phyloP scores from a whole-genome alignment of 352 stramenopile species.

The Peronospora belbahrii region DNA sequence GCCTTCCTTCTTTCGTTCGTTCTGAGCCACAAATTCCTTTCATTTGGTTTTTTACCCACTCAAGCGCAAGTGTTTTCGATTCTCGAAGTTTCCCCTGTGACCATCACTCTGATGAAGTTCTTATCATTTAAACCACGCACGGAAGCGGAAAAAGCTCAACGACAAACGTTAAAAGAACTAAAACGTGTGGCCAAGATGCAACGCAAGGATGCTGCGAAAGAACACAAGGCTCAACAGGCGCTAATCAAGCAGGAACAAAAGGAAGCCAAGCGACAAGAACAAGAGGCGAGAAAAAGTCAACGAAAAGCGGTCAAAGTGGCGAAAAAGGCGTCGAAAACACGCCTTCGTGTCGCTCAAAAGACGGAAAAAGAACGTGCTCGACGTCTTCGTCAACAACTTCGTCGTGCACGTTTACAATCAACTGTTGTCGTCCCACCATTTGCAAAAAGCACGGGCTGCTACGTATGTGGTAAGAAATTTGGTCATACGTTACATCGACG shows the following conservation, averaged over 20 bases:
- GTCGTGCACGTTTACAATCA: background rate
- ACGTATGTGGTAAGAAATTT: conserved; percentile 39
- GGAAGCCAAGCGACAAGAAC: conserved; percentile 7
- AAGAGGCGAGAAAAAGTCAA: background rate
- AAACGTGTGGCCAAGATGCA: conserved; percentile 22
- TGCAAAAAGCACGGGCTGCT: conserved; percentile 28
- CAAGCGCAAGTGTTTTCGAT: conserved; percentile 1
- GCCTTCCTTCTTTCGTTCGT: conserved; percentile 11
- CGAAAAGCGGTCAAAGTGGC: background rate
- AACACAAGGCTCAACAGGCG: conserved; percentile 16
- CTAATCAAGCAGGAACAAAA: conserved; percentile 13
- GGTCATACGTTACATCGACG: conserved; percentile 16
- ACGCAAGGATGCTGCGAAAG: conserved; percentile 11
- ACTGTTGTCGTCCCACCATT: conserved; percentile 16
- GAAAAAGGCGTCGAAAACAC: conserved; percentile 24
- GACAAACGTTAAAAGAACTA: conserved; percentile 18
- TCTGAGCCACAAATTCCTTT: background rate
- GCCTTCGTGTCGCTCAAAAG: conserved; percentile 10
- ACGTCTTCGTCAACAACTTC: conserved; percentile 1
- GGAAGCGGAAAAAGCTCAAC: conserved; percentile 20
- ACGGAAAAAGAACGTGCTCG: conserved; percentile 17
- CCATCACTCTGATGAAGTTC: conserved; percentile 19
- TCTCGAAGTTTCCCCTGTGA: background rate
- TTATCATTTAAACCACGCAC: conserved; percentile 22
- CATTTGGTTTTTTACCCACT: conserved; percentile 27